Evolutionary conservation across 2,329 filamentous ascomycete genomes (phyloP), one percentile per base, ranked within the genome.

Genomic region (Trichothecium sympodiale): DNA sequence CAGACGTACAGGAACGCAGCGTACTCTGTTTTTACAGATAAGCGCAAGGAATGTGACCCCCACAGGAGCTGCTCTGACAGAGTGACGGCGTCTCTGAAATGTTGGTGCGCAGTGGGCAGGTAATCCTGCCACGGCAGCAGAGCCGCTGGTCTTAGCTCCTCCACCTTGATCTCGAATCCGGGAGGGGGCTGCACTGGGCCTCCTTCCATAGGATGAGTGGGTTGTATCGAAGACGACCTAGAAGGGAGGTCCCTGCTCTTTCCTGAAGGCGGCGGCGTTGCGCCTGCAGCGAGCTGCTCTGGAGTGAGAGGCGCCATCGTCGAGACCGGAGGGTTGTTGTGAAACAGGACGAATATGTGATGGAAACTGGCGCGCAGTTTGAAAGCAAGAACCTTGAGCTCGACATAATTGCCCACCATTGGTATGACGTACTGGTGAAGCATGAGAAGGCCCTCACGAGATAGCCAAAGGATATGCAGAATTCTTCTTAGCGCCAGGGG

Each of bases 291-390:
- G 33, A 62, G 54, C 4, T 53, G 48, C 34, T 70, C 67, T 10
- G 68, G 64, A 1, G 65, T 66, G 42, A 65, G 62, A 40, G 72
- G 62, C 15, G 69, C 69, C 50, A 75, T 69, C 26, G 69, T 64
- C 31, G 78, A 80, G 38, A 94, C 74, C 0, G 81, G 71, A 1
- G 89, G 89, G 36, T 85, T 77, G 59, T 95, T 95, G 63, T 95
- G 86, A 53, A 95, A 96, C 10, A 96, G 72, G 36, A 94, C 91
- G 56, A 94, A 94, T 45, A 98, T 86, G 61, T 98, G 89, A 49
- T 93, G 91, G 54, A 96, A 94, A 15, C 86, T 94, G 13, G 91
- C 91, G 41, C 86, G 80, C 12, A 98, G 71, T 59, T 96, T 98
- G 55, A 86, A 85, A 15, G 84, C 80, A 43, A 98, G 71, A 31